Evolutionary conservation across 2,329 filamentous ascomycete species (phyloP).

Genomic region (Neoscytalidium dimidiatum): DNA sequence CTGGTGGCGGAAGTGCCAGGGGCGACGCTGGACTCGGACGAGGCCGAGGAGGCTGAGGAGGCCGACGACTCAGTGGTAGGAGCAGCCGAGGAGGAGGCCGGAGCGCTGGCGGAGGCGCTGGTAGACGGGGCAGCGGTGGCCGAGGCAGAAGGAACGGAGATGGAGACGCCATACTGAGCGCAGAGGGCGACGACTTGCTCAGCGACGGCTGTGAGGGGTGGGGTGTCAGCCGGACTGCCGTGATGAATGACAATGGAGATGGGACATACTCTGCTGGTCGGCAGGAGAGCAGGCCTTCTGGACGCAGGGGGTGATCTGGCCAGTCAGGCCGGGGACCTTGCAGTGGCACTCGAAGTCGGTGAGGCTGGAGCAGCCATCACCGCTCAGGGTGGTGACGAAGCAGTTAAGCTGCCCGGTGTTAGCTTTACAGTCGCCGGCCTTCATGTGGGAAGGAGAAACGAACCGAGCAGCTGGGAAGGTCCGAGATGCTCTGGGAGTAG

Average conservation of each 20-base stretch:
- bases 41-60: slow-evolving; percentile 10
- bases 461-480: slow-evolving; percentile 52
- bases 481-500: slow-evolving; percentile 44
- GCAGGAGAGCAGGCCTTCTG: slow-evolving; percentile 41
- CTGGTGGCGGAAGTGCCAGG: not conserved
- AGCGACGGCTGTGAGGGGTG: slow-evolving; percentile 25
- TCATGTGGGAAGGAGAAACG: slow-evolving; percentile 22
- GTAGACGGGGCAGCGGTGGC: slow-evolving; percentile 22
- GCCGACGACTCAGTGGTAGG: slow-evolving; percentile 12
- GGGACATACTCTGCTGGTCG: slow-evolving; percentile 41
- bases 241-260: not conserved
- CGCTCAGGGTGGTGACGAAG: slow-evolving; percentile 44
- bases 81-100: not conserved
- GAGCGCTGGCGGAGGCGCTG: slow-evolving; percentile 19
- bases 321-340: slow-evolving; percentile 46
- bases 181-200: slow-evolving; percentile 35
- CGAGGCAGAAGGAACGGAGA: slow-evolving; percentile 28
- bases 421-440: slow-evolving; percentile 4
- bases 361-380: slow-evolving; percentile 48
- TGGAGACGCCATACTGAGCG: slow-evolving; percentile 32
- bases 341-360: slow-evolving; percentile 55
- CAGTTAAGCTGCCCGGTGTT: slow-evolving; percentile 45
- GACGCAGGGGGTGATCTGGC: slow-evolving; percentile 49
- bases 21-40: not conserved
- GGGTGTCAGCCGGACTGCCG: not conserved